Percentiles rank a stretch among this genome's conserved stretches.
Conservation (phyloP, 2,329 filamentous ascomycete species). For the Paraconiothyrium brasiliense region DNA sequence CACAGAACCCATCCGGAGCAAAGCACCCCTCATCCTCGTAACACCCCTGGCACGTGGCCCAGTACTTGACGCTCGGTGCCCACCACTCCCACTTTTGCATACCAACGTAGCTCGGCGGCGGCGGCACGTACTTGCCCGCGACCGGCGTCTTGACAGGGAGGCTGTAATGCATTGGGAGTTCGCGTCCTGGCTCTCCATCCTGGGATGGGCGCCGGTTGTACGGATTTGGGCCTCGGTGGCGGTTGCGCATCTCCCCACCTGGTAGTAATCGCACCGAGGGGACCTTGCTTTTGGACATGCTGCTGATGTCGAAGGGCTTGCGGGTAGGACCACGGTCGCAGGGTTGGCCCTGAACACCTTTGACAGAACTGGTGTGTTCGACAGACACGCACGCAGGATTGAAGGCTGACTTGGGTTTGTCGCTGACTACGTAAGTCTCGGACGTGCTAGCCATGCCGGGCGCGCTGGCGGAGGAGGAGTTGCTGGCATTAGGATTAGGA, state of each 20-base stretch:
- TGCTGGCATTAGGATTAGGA: background rate
- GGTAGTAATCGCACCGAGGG: background rate
- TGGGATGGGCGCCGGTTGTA: background rate
- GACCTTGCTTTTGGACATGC: background rate
- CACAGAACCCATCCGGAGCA: slow-evolving; percentile 7
- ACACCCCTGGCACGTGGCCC: slow-evolving; percentile 8
- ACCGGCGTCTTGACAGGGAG: background rate
- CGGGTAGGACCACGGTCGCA: background rate
- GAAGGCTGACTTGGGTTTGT: too few relatives aligned
- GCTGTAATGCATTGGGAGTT: background rate
- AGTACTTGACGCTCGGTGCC: background rate
- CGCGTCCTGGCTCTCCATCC: background rate
- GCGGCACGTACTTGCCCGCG: background rate
- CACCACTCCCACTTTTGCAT: background rate
- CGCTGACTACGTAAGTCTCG: too few relatives aligned
- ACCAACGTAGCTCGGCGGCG: background rate
- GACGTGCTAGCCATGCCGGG: background rate
- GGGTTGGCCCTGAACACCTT: too few relatives aligned
- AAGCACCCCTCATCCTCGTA: slow-evolving; percentile 14
- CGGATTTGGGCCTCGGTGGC: background rate
- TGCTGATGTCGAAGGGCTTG: background rate
- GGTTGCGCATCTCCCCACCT: background rate
- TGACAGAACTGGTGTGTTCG: too few relatives aligned
- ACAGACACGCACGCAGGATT: too few relatives aligned
- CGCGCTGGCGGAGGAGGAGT: background rate